Conservation (phyloP, 106 monocot genomes). For the Gastrodia elata region DNA sequence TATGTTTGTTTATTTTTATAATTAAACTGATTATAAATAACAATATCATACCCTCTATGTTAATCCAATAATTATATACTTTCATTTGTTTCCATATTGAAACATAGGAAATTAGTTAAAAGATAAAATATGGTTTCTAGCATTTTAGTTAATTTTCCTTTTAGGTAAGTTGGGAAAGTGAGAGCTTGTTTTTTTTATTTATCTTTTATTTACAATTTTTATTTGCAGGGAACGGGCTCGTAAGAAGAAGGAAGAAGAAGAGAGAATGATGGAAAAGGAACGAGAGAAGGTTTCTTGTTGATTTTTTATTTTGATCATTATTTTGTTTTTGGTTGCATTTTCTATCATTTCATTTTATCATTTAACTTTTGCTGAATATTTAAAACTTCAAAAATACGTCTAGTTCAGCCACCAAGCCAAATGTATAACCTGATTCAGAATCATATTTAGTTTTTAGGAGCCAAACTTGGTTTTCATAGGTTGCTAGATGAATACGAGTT, state of each 20-base stretch:
- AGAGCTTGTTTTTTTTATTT: background rate
- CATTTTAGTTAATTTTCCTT: background rate
- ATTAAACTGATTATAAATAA: background rate
- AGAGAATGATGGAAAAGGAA: slow-evolving; percentile 87
- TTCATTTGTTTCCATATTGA: background rate
- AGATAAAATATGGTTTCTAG: too few species aligned
- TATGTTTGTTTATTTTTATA: too few species aligned
- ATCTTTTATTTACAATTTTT: slow-evolving; percentile 3
- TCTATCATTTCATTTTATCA: background rate
- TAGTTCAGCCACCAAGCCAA: background rate
- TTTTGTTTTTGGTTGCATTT: background rate
- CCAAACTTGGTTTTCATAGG: background rate
- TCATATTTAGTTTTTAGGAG: background rate
- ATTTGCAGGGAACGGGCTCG: slow-evolving; percentile 80
- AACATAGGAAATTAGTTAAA: slow-evolving; percentile 1
- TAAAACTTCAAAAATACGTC: background rate
- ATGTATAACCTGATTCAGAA: too few species aligned
- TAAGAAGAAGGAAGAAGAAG: slow-evolving; percentile 96
- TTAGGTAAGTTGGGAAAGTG: background rate
- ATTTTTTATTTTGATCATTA: background rate
- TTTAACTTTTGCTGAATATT: background rate
- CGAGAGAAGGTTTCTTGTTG: slow-evolving; percentile 70
- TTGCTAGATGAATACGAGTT: background rate
- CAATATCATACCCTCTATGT: background rate
- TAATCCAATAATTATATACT: background rate